phyloP scores from a whole-genome alignment of 129 eudicot genomes.

The Flaveria trinervia region DNA sequence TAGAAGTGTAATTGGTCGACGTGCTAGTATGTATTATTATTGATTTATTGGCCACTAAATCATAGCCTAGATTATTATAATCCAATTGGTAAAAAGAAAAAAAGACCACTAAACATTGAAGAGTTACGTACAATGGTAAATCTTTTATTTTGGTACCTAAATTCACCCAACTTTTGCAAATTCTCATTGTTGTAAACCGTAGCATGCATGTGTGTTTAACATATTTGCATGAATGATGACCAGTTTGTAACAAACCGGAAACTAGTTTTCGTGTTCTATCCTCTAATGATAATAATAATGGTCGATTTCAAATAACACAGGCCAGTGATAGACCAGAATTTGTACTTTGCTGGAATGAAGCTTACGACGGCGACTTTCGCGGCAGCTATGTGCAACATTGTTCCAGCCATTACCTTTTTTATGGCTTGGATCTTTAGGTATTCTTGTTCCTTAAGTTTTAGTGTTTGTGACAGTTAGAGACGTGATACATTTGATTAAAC shows the following conservation, averaged over 20 bases:
- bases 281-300: not conserved
- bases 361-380: conserved; percentile 51
- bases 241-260: not conserved
- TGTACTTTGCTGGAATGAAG: conserved; percentile 49
- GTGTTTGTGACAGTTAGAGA: not conserved
- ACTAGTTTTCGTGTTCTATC: not conserved
- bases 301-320: conserved; percentile 38
- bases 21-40: too few relatives aligned
- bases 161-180: not conserved
- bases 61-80: too few relatives aligned
- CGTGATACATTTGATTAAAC: not conserved
- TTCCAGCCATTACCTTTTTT: conserved; percentile 56
- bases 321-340: conserved; percentile 59
- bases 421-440: conserved; percentile 53
- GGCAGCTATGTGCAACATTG: conserved; percentile 47
- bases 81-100: too few relatives aligned
- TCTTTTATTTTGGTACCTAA: not conserved
- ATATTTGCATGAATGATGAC: not conserved
- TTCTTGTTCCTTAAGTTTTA: not conserved
- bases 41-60: too few relatives aligned
- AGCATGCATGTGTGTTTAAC: not conserved
- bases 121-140: too few relatives aligned
- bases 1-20: too few relatives aligned
- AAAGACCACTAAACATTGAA: too few relatives aligned
- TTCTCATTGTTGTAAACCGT: not conserved